Evolutionary conservation across 2,329 filamentous ascomycete genomes (phyloP).

Genomic region (Fusarium tjaetaba): DNA sequence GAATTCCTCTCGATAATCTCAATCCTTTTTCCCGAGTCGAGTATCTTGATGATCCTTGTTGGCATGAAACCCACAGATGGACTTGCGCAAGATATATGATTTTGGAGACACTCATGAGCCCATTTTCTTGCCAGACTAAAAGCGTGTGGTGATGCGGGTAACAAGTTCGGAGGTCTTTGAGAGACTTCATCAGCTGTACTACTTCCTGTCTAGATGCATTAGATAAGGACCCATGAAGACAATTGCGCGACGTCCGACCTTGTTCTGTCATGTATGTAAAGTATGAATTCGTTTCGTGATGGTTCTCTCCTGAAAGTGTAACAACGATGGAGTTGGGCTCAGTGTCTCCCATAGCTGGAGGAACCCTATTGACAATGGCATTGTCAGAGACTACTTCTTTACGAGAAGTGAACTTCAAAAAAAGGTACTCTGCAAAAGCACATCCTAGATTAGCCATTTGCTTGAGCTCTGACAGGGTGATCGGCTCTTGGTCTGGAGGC

Average conservation of each 20-base stretch:
- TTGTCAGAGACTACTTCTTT: background rate
- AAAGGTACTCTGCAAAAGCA: background rate
- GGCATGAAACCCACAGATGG: background rate
- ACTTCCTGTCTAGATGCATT: background rate
- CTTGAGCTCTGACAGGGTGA: background rate
- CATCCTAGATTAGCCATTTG: background rate
- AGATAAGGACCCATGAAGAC: background rate
- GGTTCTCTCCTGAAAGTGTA: background rate
- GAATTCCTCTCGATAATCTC: background rate
- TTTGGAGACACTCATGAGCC: background rate
- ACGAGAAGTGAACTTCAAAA: background rate
- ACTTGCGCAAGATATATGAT: background rate
- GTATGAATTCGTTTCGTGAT: background rate
- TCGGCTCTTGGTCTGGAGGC: background rate
- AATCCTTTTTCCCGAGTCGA: background rate
- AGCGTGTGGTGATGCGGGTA: background rate
- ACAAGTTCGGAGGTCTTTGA: background rate
- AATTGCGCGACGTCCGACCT: background rate
- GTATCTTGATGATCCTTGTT: background rate
- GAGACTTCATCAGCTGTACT: background rate
- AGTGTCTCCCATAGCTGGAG: background rate
- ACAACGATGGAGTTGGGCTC: background rate
- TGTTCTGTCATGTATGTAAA: background rate
- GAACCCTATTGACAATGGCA: background rate
- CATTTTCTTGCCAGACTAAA: background rate